These are phyloP conservation scores for Raphanus raphanistrum DNA, from an alignment of 345 rosid genomes.

Conservation along the genomic window DNA sequence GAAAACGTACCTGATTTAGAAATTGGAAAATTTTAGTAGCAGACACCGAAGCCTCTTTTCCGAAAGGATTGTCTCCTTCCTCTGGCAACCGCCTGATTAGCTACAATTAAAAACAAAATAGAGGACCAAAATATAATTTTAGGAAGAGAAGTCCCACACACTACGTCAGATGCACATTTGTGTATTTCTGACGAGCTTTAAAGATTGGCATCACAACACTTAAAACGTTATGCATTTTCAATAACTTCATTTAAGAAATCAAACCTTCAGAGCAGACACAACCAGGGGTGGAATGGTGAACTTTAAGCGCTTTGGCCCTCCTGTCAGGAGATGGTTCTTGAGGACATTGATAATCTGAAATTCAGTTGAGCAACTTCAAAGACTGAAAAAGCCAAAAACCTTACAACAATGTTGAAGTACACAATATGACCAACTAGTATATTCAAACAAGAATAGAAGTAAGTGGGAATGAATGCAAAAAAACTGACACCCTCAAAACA, in stretches of 20 bases:
- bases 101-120: slow-evolving; percentile 40
- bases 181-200: neutral
- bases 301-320: slow-evolving; percentile 88
- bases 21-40: slow-evolving; percentile 92
- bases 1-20: slow-evolving; percentile 67
- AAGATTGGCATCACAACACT: neutral
- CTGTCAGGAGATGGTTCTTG: slow-evolving; percentile 80
- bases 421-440: slow-evolving; percentile 5
- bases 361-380: slow-evolving; percentile 20
- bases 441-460: slow-evolving; percentile 19
- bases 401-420: slow-evolving; percentile 10
- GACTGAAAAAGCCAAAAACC: slow-evolving; percentile 27
- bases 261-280: slow-evolving; percentile 83
- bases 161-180: slow-evolving; percentile 16
- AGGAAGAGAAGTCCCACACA: neutral
- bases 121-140: neutral
- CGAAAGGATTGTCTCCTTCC: slow-evolving; percentile 89
- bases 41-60: slow-evolving; percentile 67
- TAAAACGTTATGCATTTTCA: slow-evolving; percentile 5
- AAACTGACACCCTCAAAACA: neutral
- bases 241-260: slow-evolving; percentile 21
- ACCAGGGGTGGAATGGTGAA: slow-evolving; percentile 95
- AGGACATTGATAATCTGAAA: slow-evolving; percentile 74
- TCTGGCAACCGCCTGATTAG: slow-evolving; percentile 83
- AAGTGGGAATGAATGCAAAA: slow-evolving; percentile 6